Base-by-base conservation (phyloP, 768 basidiomycete species). In the Mycena haematopus region DNA sequence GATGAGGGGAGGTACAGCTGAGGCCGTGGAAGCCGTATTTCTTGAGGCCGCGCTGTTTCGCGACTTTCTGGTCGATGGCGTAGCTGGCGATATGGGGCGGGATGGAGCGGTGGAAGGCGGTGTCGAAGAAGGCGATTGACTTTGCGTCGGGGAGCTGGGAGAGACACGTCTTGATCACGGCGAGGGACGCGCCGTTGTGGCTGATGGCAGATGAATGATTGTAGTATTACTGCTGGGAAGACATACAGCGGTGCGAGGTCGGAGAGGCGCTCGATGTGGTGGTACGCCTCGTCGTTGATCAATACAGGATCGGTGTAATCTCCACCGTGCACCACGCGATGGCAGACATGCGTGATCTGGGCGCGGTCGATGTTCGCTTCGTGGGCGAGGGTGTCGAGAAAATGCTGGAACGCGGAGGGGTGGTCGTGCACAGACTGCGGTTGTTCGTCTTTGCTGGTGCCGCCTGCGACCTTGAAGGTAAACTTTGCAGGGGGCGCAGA, bases 11-110 rank as follows among this genome's bases (percentile, higher is more conserved):
- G 22, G 2, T 63, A 85, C 89, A 91, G 67, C 88, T 89, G 68
- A 95, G 72, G 2, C 95, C 95, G 69, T 97, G 95, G 74, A 95
- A 95, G 19, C 95, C 95, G 70, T 96, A 96, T 74, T 94, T 95
- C 72, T 86, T 86, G 47, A 96, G 79, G 0, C 91, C 90, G 47
- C 86, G 85, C 46, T 84, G 76, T 40, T 78, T 78, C 0, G 90
- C 86, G 46, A 90, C 76, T 10, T 76, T 71, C 67, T 84, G 89
- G 65, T 89, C 77, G 55, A 96, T 88, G 0, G 93, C 86, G 71
- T 95, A 96, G 54, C 85, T 90, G 40, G 90, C 84, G 56, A 95
- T 86, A 69, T 94, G 88, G 6, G 75, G 68, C 0, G 93, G 92
- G 17, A 98, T 83, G 11, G 90, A 82, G 50, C 81, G 81, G 74